Percentiles rank a stretch among this genome's conserved stretches.
Conservation (phyloP, 2,329 filamentous ascomycete genomes). For the Fusarium nodosum region DNA sequence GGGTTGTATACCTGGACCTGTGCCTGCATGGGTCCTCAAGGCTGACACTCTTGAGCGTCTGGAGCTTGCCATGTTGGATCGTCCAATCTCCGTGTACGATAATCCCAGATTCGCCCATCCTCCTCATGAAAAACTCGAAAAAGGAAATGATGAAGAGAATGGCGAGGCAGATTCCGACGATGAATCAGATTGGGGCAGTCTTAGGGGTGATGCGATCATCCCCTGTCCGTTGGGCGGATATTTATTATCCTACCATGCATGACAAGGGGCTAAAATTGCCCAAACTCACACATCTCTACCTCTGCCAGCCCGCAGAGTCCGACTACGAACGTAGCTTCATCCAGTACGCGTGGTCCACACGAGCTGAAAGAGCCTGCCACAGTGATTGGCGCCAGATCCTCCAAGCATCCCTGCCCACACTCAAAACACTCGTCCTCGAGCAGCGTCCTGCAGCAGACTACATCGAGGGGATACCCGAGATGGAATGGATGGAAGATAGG, state of each 20-base stretch:
- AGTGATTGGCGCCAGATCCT: slow-evolving; percentile 8
- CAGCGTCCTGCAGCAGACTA: slow-evolving; percentile 12
- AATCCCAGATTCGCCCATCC: not conserved
- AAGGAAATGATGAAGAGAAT: not conserved
- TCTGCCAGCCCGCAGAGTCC: slow-evolving; percentile 8
- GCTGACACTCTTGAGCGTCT: slow-evolving; percentile 19
- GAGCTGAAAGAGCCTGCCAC: slow-evolving; percentile 15
- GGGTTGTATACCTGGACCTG: slow-evolving; percentile 18
- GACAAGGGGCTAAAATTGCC: not conserved
- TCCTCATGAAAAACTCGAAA: slow-evolving; percentile 4
- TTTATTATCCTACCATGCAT: not conserved
- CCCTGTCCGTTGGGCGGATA: not conserved
- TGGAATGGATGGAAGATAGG: not conserved
- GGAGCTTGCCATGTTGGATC: slow-evolving; percentile 37
- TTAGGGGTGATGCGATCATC: not conserved
- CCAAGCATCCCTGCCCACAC: not conserved
- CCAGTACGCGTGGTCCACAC: slow-evolving; percentile 10
- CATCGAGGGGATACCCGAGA: not conserved
- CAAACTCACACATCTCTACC: slow-evolving; percentile 1
- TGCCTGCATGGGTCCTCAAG: slow-evolving; percentile 29
- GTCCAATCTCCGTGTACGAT: not conserved
- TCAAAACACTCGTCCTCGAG: not conserved
- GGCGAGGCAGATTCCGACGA: not conserved
- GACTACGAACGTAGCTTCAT: rapidly evolving
- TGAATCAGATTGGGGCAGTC: slow-evolving; percentile 16